These are phyloP conservation scores for Moesziomyces globuligerus DNA, from an alignment of 1,284 basidiomycete genomes.

Conservation along the genomic window DNA sequence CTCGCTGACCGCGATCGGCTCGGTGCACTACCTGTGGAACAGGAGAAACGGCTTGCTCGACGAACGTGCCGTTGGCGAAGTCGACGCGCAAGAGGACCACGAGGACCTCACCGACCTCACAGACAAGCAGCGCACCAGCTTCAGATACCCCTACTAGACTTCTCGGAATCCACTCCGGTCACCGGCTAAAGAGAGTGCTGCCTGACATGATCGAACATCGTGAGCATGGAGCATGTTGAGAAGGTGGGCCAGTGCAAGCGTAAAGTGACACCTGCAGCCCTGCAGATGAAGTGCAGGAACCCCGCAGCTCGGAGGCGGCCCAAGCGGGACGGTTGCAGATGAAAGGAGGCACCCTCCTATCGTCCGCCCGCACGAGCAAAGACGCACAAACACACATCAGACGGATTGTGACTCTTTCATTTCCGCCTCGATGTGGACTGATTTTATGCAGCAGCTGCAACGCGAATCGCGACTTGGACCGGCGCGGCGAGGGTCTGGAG, in stretches of 20 bases:
- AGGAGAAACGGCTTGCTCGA: constrained; percentile 13
- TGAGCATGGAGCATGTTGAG: not conserved
- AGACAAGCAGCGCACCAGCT: constrained; percentile 60
- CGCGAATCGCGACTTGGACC: constrained; percentile 14
- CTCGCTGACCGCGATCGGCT: constrained; percentile 35
- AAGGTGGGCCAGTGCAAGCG: not conserved
- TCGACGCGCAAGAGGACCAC: constrained; percentile 8
- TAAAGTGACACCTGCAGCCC: not conserved
- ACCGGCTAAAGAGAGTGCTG: not conserved
- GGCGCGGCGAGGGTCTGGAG: constrained; percentile 16
- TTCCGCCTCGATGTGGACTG: too few relatives aligned
- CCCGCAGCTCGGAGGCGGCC: too few relatives aligned
- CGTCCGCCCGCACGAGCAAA: too few relatives aligned
- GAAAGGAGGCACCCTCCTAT: too few relatives aligned
- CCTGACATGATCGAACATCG: not conserved
- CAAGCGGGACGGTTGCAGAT: too few relatives aligned
- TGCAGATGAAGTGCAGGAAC: not conserved
- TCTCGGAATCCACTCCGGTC: not conserved
- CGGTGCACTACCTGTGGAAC: constrained; percentile 59
- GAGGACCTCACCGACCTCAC: constrained; percentile 64
- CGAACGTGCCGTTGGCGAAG: constrained; percentile 6
- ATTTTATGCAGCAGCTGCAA: constrained; percentile 1
- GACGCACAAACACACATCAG: too few relatives aligned
- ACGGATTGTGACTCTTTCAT: too few relatives aligned
- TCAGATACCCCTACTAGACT: constrained; percentile 64